These are phyloP conservation scores for Limonium bicolor DNA, from an alignment of 148 eudicot species.

Conservation along the genomic window DNA sequence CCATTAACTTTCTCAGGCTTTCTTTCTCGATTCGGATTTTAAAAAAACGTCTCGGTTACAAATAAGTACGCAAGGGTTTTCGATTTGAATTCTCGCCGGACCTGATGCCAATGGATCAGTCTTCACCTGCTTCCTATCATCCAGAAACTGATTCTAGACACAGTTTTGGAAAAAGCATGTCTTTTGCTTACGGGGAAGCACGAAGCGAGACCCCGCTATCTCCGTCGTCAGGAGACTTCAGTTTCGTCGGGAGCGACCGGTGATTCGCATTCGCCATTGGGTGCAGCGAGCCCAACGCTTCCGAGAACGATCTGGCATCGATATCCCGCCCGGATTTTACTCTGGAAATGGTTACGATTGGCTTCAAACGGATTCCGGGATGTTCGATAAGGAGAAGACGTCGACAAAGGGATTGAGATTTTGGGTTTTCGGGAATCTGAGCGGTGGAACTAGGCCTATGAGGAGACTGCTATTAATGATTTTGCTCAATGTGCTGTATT, in stretches of 20 bases:
- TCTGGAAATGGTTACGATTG: slow-evolving; percentile 13
- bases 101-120: too few relatives aligned
- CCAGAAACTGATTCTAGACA: slow-evolving; percentile 6
- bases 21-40: too few relatives aligned
- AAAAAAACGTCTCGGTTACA: too few relatives aligned
- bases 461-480: slow-evolving; percentile 68
- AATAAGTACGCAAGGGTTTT: too few relatives aligned
- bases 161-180: slow-evolving; percentile 9
- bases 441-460: slow-evolving; percentile 63
- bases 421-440: slow-evolving; percentile 21
- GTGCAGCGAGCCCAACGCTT: slow-evolving; percentile 14
- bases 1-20: too few relatives aligned
- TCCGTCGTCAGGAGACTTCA: slow-evolving; percentile 15
- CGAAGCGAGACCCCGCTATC: slow-evolving; percentile 19
- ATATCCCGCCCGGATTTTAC: slow-evolving; percentile 32
- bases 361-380: slow-evolving; percentile 20
- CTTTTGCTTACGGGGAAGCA: slow-evolving; percentile 14
- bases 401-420: slow-evolving; percentile 14
- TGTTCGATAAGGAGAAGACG: slow-evolving; percentile 14
- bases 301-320: slow-evolving; percentile 59
- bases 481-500: slow-evolving; percentile 81
- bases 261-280: slow-evolving; percentile 36
- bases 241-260: slow-evolving; percentile 28
- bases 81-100: too few relatives aligned
- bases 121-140: too few relatives aligned